Evolutionary conservation across 768 basidiomycete genomes (phyloP).

Genomic region (Lactarius deliciosus): DNA sequence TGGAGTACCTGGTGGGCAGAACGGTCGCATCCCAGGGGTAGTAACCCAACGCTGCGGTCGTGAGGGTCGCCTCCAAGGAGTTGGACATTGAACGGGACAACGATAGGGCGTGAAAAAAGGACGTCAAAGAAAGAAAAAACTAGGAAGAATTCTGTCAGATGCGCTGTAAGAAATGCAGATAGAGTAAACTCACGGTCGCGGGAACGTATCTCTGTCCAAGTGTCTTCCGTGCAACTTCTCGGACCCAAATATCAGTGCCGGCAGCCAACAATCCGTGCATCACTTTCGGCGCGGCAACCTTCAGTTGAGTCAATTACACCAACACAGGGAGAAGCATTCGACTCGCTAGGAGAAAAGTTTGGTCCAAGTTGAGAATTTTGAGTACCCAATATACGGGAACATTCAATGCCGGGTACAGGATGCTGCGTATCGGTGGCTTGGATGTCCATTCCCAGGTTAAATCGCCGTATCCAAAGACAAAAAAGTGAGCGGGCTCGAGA

Average conservation of each 20-base stretch:
- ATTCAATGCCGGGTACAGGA: slow-evolving; percentile 80
- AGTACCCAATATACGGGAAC: slow-evolving; percentile 75
- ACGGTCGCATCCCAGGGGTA: slow-evolving; percentile 64
- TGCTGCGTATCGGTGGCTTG: slow-evolving; percentile 68
- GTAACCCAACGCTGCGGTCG: slow-evolving; percentile 68
- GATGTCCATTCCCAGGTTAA: slow-evolving; percentile 96
- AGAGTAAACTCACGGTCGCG: slow-evolving; percentile 56
- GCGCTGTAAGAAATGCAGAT: neutral
- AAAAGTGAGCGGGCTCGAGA: slow-evolving; percentile 84
- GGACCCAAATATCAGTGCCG: slow-evolving; percentile 74
- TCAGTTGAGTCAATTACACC: neutral
- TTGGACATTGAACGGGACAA: slow-evolving; percentile 90
- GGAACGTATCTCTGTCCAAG: slow-evolving; percentile 58
- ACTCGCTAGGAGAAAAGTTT: slow-evolving; percentile 62
- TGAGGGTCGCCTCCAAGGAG: slow-evolving; percentile 86
- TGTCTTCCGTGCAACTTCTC: slow-evolving; percentile 55
- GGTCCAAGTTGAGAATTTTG: slow-evolving; percentile 54
- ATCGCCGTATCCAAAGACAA: slow-evolving; percentile 89
- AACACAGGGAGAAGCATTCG: neutral
- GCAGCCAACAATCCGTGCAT: slow-evolving; percentile 78
- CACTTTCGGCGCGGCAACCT: slow-evolving; percentile 76
- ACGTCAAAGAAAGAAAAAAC: slow-evolving; percentile 79
- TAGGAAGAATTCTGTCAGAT: slow-evolving; percentile 35
- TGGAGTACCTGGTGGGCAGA: slow-evolving; percentile 29
- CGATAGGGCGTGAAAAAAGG: slow-evolving; percentile 83